phyloP scores from a whole-genome alignment of 768 basidiomycete genomes.

The Hygrocybe punicea region DNA sequence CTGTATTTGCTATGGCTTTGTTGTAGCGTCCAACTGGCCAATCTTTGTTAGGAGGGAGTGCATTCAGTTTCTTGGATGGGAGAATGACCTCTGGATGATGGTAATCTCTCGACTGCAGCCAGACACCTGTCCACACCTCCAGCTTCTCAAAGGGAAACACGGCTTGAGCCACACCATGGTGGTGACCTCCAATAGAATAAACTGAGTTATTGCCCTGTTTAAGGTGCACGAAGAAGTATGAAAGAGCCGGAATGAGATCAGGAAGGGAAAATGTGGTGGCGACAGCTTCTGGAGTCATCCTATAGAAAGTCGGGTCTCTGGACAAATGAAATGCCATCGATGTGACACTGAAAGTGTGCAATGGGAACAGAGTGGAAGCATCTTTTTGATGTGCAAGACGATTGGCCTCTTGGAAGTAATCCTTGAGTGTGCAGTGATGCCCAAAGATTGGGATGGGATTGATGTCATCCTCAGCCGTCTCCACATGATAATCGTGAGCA shows the following conservation, averaged over 20 bases:
- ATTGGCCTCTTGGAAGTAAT: background rate
- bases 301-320: conserved; percentile 15
- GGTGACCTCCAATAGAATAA: no score
- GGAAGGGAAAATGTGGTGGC: conserved; percentile 21
- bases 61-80: no score
- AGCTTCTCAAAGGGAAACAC: no score
- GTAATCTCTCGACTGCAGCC: no score
- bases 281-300: conserved; percentile 19
- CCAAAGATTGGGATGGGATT: background rate
- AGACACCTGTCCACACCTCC: no score
- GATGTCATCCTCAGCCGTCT: background rate
- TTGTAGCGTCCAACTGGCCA: no score
- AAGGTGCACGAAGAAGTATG: no score
- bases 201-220: no score
- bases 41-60: no score
- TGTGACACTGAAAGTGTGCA: conserved; percentile 7
- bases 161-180: no score
- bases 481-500: no score
- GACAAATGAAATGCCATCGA: conserved; percentile 24
- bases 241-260: conserved; percentile 27
- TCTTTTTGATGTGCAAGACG: background rate
- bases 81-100: no score
- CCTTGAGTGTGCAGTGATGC: background rate
- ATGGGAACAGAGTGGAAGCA: conserved; percentile 5
- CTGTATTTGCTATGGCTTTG: conserved; percentile 17